A percentile compares a stretch with the other conserved stretches of the same genome.
Evolutionary conservation across 2,329 filamentous ascomycete genomes (phyloP).

Genomic region (Penicillium nordicum): DNA sequence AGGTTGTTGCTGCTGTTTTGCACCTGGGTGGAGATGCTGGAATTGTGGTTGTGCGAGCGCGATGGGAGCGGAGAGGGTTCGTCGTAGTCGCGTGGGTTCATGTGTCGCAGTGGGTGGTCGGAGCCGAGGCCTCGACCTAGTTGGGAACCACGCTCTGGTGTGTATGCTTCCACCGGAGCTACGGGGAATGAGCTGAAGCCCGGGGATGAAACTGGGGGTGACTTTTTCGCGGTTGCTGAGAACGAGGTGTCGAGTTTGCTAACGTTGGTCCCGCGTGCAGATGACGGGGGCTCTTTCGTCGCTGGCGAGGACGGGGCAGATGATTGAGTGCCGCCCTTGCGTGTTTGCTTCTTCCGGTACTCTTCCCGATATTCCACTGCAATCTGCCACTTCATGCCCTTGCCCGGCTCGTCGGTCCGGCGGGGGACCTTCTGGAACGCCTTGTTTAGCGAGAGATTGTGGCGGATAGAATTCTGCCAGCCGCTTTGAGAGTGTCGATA

Average conservation of each 20-base stretch:
- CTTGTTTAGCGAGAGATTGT: constrained; percentile 94
- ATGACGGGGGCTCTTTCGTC: constrained; percentile 42
- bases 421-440: constrained; percentile 90
- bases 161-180: constrained; percentile 46
- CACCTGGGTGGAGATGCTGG: constrained; percentile 18
- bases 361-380: constrained; percentile 79
- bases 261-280: constrained; percentile 35
- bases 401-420: constrained; percentile 90
- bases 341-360: constrained; percentile 67
- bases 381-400: constrained; percentile 99
- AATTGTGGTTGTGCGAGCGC: constrained; percentile 29
- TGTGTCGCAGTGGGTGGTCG: constrained; percentile 31
- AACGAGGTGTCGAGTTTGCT: constrained; percentile 38
- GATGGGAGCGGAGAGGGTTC: constrained; percentile 44
- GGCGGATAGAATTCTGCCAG: constrained; percentile 98
- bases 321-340: constrained; percentile 42
- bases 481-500: constrained; percentile 81
- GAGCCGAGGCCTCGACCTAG: constrained; percentile 30
- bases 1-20: constrained; percentile 27
- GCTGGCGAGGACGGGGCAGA: constrained; percentile 47
- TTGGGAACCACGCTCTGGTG: constrained; percentile 46
- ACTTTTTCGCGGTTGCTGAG: constrained; percentile 35
- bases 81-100: constrained; percentile 37
- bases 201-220: constrained; percentile 39
- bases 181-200: constrained; percentile 43